A percentile compares a stretch with the other conserved stretches of the same genome.
These are phyloP conservation scores for Termitomyces sp. DNA, from an alignment of 768 basidiomycete genomes.

Conservation along the genomic window DNA sequence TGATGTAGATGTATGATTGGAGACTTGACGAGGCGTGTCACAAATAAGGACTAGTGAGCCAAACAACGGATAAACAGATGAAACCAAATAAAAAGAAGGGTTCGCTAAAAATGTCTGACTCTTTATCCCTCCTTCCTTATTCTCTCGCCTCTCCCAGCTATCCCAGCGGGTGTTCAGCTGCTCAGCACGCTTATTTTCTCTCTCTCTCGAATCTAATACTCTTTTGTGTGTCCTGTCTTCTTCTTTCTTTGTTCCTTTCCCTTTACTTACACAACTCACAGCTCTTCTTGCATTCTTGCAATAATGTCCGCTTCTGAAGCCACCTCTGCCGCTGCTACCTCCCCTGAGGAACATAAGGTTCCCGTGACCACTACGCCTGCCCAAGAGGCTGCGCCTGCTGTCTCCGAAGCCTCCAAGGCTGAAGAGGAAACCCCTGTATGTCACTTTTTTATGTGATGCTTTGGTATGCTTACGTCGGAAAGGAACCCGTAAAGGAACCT, in stretches of 20 bases:
- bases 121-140: slow-evolving; percentile 57
- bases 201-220: slow-evolving; percentile 56
- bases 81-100: slow-evolving; percentile 44
- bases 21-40: slow-evolving; percentile 18
- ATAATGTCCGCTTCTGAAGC: slow-evolving; percentile 84
- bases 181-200: slow-evolving; percentile 46
- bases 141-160: slow-evolving; percentile 39
- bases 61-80: slow-evolving; percentile 41
- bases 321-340: slow-evolving; percentile 38
- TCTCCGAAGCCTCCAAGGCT: slow-evolving; percentile 50
- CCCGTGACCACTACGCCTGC: slow-evolving; percentile 37
- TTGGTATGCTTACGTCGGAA: not conserved
- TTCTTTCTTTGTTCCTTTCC: slow-evolving; percentile 10
- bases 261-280: slow-evolving; percentile 22
- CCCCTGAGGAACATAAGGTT: slow-evolving; percentile 54
- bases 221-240: slow-evolving; percentile 38
- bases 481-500: slow-evolving; percentile 15
- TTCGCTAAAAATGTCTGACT: slow-evolving; percentile 33
- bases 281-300: slow-evolving; percentile 55
- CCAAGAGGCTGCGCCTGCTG: slow-evolving; percentile 43
- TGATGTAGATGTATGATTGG: not conserved
- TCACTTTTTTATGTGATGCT: not conserved
- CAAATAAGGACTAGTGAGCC: slow-evolving; percentile 32
- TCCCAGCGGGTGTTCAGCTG: slow-evolving; percentile 12
- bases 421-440: slow-evolving; percentile 24